phyloP scores from a whole-genome alignment of 1,284 basidiomycete genomes.

The Rhodotorula sp. region DNA sequence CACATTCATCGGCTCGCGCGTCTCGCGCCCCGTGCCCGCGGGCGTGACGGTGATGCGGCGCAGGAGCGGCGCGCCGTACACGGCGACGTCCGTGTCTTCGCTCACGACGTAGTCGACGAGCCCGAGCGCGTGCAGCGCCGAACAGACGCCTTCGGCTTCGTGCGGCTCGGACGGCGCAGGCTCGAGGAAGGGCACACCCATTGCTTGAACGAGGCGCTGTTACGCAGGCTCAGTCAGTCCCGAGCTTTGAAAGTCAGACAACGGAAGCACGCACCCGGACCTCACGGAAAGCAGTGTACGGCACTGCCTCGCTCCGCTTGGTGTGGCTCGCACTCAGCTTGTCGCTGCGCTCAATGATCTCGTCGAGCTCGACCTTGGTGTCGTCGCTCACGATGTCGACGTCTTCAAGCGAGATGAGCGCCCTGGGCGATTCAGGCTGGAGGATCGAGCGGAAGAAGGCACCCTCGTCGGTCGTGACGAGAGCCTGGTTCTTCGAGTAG shows the following conservation, averaged over 20 bases:
- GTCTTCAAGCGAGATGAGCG: background rate
- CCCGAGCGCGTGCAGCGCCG: conserved; percentile 17
- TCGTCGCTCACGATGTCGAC: background rate
- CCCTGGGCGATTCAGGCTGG: background rate
- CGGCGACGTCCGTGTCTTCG: conserved; percentile 39
- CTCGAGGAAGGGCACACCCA: conserved; percentile 35
- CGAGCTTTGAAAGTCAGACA: background rate
- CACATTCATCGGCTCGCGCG: conserved; percentile 23
- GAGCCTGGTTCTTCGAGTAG: conserved; percentile 29
- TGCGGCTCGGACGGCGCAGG: conserved; percentile 18
- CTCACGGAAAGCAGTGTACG: conserved; percentile 11
- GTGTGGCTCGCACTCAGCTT: conserved; percentile 1
- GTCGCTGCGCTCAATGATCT: conserved; percentile 9
- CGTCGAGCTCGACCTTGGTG: background rate
- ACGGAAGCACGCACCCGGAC: conserved; percentile 5
- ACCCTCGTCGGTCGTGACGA: conserved; percentile 17
- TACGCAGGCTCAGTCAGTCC: background rate
- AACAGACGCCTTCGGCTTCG: conserved; percentile 40
- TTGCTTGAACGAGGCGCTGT: conserved; percentile 25
- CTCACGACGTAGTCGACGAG: conserved; percentile 33
- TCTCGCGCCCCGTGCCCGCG: background rate
- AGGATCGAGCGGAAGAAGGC: conserved; percentile 10
- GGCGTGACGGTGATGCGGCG: conserved; percentile 14
- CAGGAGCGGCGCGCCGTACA: conserved; percentile 36
- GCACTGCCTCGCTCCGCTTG: background rate